Evolutionary conservation across 164 flowering plant genomes (phyloP).

Genomic region (Macadamia integrifolia): DNA sequence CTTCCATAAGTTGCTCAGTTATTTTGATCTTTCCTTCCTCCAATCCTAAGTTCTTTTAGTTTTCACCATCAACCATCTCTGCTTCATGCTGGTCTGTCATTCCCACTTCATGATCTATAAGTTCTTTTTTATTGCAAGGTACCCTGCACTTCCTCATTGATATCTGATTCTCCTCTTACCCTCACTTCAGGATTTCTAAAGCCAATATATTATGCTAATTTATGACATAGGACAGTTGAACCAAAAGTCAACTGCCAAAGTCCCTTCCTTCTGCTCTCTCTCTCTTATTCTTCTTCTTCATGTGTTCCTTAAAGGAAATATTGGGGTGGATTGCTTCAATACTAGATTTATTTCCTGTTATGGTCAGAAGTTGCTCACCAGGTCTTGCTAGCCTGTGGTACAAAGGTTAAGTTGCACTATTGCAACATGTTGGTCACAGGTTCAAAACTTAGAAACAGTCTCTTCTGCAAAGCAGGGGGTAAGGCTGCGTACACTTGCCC

Average conservation of each 20-base stretch:
- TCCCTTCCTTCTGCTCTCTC: too few relatives aligned
- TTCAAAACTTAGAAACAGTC: too few relatives aligned
- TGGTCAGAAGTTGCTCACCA: neutral
- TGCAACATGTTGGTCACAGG: too few relatives aligned
- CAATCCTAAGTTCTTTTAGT: too few relatives aligned
- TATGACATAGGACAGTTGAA: too few relatives aligned
- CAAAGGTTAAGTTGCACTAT: too few relatives aligned
- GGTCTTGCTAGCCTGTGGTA: neutral
- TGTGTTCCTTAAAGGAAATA: neutral
- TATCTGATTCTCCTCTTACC: neutral
- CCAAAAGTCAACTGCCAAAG: too few relatives aligned
- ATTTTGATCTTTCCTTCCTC: too few relatives aligned
- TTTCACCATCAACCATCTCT: neutral
- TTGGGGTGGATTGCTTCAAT: neutral
- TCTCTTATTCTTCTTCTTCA: neutral
- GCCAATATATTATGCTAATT: too few relatives aligned
- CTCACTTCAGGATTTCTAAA: neutral
- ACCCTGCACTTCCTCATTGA: neutral
- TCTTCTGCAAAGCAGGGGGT: too few relatives aligned
- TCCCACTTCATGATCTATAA: neutral
- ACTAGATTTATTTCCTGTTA: neutral
- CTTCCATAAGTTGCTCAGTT: too few relatives aligned
- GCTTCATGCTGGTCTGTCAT: neutral
- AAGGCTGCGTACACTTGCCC: too few relatives aligned
- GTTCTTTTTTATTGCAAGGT: neutral